phyloP scores from a whole-genome alignment of 1,139 yeast genomes.

The Pichia sp. region DNA sequence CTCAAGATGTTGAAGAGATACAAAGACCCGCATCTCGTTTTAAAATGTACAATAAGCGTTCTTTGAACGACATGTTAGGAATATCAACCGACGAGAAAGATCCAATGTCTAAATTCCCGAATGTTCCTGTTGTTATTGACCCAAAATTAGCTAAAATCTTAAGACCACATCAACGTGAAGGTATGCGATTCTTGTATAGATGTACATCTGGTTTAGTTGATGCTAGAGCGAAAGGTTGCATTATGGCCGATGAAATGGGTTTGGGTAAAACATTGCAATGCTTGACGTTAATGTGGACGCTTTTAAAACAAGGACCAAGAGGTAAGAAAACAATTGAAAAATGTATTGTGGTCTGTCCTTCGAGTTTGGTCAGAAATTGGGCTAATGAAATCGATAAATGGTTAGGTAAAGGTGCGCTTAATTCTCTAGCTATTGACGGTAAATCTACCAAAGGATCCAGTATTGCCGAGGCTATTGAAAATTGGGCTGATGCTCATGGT shows the following conservation, averaged over 20 bases:
- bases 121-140: conserved; percentile 96
- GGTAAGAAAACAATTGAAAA: conserved; percentile 85
- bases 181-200: conserved; percentile 84
- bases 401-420: conserved; percentile 88
- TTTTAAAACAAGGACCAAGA: conserved; percentile 85
- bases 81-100: conserved; percentile 50
- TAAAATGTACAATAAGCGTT: conserved; percentile 45
- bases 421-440: conserved; percentile 93
- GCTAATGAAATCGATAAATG: conserved; percentile 95
- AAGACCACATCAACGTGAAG: conserved; percentile 96
- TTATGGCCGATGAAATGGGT: conserved; percentile 99
- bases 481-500: conserved; percentile 91
- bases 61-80: conserved; percentile 82
- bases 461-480: conserved; percentile 65
- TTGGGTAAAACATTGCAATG: conserved; percentile 96
- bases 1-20: neutral
- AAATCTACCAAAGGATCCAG: conserved; percentile 68
- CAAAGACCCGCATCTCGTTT: conserved; percentile 27
- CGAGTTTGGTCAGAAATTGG: conserved; percentile 94
- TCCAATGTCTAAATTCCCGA: conserved; percentile 54
- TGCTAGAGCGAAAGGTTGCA: conserved; percentile 89
- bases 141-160: conserved; percentile 81
- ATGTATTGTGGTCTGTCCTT: conserved; percentile 94
- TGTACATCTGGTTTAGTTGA: conserved; percentile 91
- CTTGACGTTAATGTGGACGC: conserved; percentile 90